These are phyloP conservation scores for Aspergillus floridensis DNA, from an alignment of 2,329 filamentous ascomycete genomes.

Conservation along the genomic window DNA sequence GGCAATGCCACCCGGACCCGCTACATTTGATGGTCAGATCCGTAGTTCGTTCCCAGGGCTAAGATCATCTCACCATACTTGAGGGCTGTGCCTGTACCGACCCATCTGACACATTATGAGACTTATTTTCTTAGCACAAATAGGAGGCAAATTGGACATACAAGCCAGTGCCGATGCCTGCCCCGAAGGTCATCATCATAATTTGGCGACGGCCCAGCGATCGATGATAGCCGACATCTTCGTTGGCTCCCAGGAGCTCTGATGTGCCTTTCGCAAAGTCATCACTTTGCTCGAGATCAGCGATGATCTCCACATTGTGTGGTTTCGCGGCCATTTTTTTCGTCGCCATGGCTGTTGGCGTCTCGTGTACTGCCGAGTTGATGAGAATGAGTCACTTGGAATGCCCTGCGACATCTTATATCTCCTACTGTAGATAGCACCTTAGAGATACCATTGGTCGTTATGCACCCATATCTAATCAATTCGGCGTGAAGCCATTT, in stretches of 20 bases:
- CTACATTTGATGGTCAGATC: constrained; percentile 9
- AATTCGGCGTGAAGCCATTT: not conserved
- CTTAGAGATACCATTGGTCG: not conserved
- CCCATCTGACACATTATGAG: constrained; percentile 20
- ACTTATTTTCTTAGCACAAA: no score
- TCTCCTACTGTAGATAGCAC: not conserved
- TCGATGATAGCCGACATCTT: constrained; percentile 31
- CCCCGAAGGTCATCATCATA: constrained; percentile 42
- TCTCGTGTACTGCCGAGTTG: not conserved
- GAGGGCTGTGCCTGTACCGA: constrained; percentile 37
- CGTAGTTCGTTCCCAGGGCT: not conserved
- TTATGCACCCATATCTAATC: not conserved
- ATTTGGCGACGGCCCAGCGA: constrained; percentile 33
- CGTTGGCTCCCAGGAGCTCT: constrained; percentile 7
- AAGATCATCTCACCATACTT: constrained; percentile 24
- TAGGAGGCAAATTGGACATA: not conserved
- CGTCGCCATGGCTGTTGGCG: not conserved
- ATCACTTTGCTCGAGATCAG: not conserved
- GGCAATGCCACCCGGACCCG: constrained; percentile 33
- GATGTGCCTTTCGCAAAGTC: constrained; percentile 2
- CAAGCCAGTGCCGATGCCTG: constrained; percentile 36
- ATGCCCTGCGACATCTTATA: not conserved
- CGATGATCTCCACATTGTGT: not conserved
- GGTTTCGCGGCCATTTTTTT: not conserved
- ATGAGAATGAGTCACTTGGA: not conserved